Conservation (phyloP, 2,329 filamentous ascomycete species). For the Torrubiellomyces zombiae region DNA sequence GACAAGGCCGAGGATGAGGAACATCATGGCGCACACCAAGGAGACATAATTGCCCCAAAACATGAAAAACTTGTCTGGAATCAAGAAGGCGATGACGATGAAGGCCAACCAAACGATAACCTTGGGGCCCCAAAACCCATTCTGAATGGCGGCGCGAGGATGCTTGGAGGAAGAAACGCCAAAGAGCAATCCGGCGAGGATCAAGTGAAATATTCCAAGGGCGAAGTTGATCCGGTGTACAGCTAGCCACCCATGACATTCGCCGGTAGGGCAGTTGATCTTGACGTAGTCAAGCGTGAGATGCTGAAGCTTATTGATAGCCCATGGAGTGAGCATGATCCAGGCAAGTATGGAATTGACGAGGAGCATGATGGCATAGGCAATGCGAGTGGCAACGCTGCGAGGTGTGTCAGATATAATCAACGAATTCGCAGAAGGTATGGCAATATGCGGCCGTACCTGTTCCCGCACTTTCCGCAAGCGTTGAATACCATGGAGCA, state of each 20-base stretch:
- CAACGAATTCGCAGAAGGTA: conserved; percentile 3
- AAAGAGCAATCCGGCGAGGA: conserved; percentile 69
- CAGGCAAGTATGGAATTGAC: conserved; percentile 94
- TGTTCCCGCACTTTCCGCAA: conserved; percentile 94
- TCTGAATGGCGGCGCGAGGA: conserved; percentile 75
- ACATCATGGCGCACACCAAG: conserved; percentile 75
- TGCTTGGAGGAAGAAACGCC: conserved; percentile 80
- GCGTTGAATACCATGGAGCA: conserved; percentile 92
- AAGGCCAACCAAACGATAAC: conserved; percentile 76
- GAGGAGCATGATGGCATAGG: conserved; percentile 84
- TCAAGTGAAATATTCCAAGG: conserved; percentile 80
- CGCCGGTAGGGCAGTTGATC: conserved; percentile 76
- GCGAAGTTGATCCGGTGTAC: conserved; percentile 98
- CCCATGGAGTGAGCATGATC: conserved; percentile 99
- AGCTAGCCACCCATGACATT: conserved; percentile 90
- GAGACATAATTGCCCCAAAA: conserved; percentile 93
- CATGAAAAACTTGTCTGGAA: conserved; percentile 87
- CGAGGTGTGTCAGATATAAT: neutral
- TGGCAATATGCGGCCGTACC: conserved; percentile 31
- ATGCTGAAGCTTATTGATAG: conserved; percentile 85
- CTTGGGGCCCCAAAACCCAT: conserved; percentile 98
- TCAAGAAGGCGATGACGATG: conserved; percentile 84
- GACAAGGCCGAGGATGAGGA: conserved; percentile 81
- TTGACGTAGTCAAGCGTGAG: conserved; percentile 91
- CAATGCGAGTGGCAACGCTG: conserved; percentile 92